These are phyloP conservation scores for Fusarium protoensiforme DNA, from an alignment of 2,329 filamentous ascomycete species.

Conservation along the genomic window DNA sequence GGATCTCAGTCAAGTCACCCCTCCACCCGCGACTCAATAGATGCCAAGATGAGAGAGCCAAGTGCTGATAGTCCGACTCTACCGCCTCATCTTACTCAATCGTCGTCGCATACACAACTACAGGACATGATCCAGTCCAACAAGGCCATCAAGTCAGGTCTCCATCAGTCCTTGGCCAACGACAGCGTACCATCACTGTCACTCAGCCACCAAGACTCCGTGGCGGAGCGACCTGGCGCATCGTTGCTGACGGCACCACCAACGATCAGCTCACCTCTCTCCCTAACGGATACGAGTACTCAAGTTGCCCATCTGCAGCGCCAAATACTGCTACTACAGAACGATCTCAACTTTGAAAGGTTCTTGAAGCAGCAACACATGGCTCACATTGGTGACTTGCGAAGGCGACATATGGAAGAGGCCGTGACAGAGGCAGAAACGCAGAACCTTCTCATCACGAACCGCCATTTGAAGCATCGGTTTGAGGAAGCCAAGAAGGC, in stretches of 20 bases:
- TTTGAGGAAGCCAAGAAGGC: constrained; percentile 78
- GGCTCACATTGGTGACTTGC: constrained; percentile 81
- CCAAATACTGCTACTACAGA: constrained; percentile 80
- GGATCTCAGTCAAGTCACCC: constrained; percentile 64
- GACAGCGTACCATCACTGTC: constrained; percentile 68
- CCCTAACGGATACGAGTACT: constrained; percentile 48
- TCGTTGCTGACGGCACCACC: constrained; percentile 43
- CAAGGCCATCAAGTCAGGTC: constrained; percentile 65
- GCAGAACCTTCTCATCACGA: constrained; percentile 82
- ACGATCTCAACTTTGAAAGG: constrained; percentile 84
- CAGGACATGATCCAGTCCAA: constrained; percentile 71
- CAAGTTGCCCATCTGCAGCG: constrained; percentile 71
- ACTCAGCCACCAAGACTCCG: constrained; percentile 61
- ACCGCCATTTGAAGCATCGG: constrained; percentile 77
- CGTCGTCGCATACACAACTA: constrained; percentile 65
- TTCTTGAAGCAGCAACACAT: constrained; percentile 88
- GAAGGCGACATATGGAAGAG: constrained; percentile 78
- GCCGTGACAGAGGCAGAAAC: constrained; percentile 84
- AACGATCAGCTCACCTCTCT: constrained; percentile 42
- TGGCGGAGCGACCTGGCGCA: constrained; percentile 51
- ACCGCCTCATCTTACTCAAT: constrained; percentile 60
- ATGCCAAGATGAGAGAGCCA: constrained; percentile 48
- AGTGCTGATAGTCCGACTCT: constrained; percentile 72
- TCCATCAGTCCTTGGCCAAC: constrained; percentile 66
- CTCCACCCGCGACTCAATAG: constrained; percentile 56